Conservation (phyloP, 352 stramenopile genomes). For the Phytophthora macrochlamydospora region DNA sequence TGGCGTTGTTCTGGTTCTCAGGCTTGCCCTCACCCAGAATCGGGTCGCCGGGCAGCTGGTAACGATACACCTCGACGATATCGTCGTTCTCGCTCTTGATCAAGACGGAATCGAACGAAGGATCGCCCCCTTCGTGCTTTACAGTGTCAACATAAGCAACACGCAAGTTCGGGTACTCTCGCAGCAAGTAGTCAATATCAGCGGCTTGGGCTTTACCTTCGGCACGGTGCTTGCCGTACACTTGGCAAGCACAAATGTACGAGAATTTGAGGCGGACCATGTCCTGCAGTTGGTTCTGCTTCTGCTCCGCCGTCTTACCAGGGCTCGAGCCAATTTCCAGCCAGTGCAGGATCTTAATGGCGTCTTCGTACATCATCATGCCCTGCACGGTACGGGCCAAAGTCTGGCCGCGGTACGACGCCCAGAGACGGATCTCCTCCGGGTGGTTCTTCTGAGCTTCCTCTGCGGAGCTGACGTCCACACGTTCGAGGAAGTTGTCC, state of each 20-base stretch:
- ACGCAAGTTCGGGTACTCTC: conserved; percentile 83
- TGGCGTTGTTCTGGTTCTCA: conserved; percentile 88
- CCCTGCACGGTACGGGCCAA: conserved; percentile 79
- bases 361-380: conserved; percentile 90
- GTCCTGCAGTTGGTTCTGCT: conserved; percentile 79
- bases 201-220: conserved; percentile 74
- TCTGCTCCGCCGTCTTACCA: conserved; percentile 72
- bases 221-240: conserved; percentile 79
- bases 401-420: conserved; percentile 83
- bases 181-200: conserved; percentile 84
- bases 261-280: conserved; percentile 89
- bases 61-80: conserved; percentile 83
- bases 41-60: conserved; percentile 79
- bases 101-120: conserved; percentile 70
- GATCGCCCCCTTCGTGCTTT: conserved; percentile 33
- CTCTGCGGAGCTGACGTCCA: conserved; percentile 75
- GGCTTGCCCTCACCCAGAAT: conserved; percentile 85
- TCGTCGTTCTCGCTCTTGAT: conserved; percentile 82
- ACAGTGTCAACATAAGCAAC: conserved; percentile 87
- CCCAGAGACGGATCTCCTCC: conserved; percentile 81
- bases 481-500: conserved; percentile 86
- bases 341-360: conserved; percentile 89
- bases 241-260: conserved; percentile 86
- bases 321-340: conserved; percentile 79
- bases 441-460: conserved; percentile 76